Conservation (phyloP, 176 grass and related monocot species). For the Avena sativa region DNA sequence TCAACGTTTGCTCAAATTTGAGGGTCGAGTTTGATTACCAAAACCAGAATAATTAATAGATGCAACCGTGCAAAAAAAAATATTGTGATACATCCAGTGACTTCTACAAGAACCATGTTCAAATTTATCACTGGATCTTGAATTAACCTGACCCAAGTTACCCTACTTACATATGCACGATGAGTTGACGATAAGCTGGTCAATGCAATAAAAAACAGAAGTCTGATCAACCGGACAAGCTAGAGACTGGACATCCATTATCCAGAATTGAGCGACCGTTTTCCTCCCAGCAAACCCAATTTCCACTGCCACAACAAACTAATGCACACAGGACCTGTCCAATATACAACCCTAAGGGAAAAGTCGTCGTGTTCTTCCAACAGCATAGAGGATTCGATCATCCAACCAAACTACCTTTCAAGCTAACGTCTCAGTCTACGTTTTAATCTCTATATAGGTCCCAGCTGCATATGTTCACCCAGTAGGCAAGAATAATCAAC, state of each 20-base stretch:
- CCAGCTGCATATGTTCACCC: neutral
- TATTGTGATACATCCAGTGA: neutral
- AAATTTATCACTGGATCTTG: neutral
- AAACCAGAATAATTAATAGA: constrained; percentile 4
- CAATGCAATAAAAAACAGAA: neutral
- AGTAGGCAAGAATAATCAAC: neutral
- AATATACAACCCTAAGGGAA: neutral
- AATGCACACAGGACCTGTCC: neutral
- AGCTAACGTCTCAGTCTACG: neutral
- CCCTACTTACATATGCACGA: neutral
- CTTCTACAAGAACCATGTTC: neutral
- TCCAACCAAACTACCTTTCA: neutral
- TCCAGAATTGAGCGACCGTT: constrained; percentile 12
- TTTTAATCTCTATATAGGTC: no score
- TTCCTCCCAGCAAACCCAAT: neutral
- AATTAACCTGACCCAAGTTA: neutral
- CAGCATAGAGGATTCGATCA: neutral
- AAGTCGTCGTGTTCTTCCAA: neutral
- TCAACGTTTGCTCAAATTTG: neutral
- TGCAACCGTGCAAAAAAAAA: neutral
- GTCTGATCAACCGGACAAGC: neutral
- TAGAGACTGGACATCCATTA: neutral
- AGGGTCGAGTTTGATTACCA: neutral
- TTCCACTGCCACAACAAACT: neutral
- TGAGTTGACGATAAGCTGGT: neutral